Conservation (phyloP, 306 rosid genomes). For the Leucaena leucocephala region DNA sequence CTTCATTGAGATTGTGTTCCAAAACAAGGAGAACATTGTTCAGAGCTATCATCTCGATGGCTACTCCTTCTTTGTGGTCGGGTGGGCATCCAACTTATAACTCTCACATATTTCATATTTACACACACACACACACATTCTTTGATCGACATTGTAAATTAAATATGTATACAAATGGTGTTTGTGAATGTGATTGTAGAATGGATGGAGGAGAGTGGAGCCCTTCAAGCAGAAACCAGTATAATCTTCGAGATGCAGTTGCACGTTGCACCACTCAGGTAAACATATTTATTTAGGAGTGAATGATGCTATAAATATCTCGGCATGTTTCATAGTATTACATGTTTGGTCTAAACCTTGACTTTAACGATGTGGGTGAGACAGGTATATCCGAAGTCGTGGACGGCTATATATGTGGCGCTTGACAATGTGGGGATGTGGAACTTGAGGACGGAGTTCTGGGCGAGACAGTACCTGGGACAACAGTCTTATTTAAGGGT, state of each 20-base stretch:
- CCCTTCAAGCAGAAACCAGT: conserved; percentile 57
- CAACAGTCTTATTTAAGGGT: conserved; percentile 87
- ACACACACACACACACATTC: too few species aligned
- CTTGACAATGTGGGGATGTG: conserved; percentile 99
- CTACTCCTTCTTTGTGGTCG: conserved; percentile 92
- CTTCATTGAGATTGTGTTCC: conserved; percentile 83
- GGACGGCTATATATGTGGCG: conserved; percentile 87
- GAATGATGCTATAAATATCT: neutral
- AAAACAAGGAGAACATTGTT: conserved; percentile 75
- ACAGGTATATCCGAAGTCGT: conserved; percentile 79
- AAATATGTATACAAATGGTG: neutral
- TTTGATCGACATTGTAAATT: neutral
- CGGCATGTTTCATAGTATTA: neutral
- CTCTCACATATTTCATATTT: neutral
- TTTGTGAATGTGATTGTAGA: conserved; percentile 39
- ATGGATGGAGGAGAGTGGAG: conserved; percentile 98
- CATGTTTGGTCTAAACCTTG: neutral
- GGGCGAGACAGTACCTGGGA: conserved; percentile 93
- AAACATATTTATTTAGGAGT: neutral
- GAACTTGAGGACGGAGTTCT: conserved; percentile 90
- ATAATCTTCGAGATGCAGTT: conserved; percentile 89
- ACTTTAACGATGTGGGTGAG: neutral
- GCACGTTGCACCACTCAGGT: conserved; percentile 83
- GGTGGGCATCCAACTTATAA: conserved; percentile 47
- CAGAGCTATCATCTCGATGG: conserved; percentile 93